Conservation (phyloP, 2,329 filamentous ascomycete genomes). For the Capronia americana region DNA sequence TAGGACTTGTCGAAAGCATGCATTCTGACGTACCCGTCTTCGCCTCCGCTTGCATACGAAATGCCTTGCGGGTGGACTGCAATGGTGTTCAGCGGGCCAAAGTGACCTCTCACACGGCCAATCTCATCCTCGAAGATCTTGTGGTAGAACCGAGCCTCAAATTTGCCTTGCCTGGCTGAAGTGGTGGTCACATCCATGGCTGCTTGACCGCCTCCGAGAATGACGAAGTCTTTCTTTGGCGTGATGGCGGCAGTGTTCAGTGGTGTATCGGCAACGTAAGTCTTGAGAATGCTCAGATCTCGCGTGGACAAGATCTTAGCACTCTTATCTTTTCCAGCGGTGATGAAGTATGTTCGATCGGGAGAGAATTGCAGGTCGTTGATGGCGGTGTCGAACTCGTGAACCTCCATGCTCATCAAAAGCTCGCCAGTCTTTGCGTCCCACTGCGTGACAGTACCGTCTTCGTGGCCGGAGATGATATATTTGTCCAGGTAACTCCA, state of each 20-base stretch:
- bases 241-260: conserved; percentile 96
- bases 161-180: conserved; percentile 92
- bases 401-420: conserved; percentile 78
- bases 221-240: conserved; percentile 95
- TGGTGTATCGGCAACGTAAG: conserved; percentile 87
- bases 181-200: conserved; percentile 99
- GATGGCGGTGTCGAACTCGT: conserved; percentile 82
- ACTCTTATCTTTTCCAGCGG: conserved; percentile 95
- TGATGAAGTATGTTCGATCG: conserved; percentile 98
- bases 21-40: conserved; percentile 97
- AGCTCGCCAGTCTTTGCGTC: conserved; percentile 91
- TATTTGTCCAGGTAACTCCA: conserved; percentile 95
- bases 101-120: conserved; percentile 94
- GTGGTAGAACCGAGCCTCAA: conserved; percentile 99
- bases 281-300: conserved; percentile 91
- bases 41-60: conserved; percentile 92
- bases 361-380: conserved; percentile 94
- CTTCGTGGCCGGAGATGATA: conserved; percentile 97
- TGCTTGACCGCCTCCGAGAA: conserved; percentile 96
- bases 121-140: conserved; percentile 99
- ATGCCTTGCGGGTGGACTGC: conserved; percentile 90
- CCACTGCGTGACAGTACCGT: conserved; percentile 88
- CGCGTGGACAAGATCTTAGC: conserved; percentile 87
- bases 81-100: conserved; percentile 95
- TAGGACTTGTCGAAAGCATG: conserved; percentile 99